A percentile compares a stretch with the other conserved stretches of the same genome.
phyloP scores from a whole-genome alignment of 2,329 filamentous ascomycete genomes.

The Alternaria angustiovoidea region DNA sequence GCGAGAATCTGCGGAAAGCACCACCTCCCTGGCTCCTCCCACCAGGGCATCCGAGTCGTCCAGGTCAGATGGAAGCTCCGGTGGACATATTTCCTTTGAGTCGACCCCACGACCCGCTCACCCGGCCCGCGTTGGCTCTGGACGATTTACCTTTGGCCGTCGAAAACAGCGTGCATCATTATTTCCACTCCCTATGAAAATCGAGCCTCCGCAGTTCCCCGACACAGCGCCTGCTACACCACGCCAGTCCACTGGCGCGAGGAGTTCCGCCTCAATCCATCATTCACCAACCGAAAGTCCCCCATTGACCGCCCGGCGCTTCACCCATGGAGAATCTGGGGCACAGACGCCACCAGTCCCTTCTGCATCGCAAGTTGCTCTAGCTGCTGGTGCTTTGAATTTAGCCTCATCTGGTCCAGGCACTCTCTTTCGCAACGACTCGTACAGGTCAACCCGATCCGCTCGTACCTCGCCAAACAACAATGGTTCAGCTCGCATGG shows the following conservation, averaged over 20 bases:
- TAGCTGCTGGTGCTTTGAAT: constrained; percentile 57
- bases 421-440: constrained; percentile 66
- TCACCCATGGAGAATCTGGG: constrained; percentile 41
- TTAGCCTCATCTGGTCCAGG: constrained; percentile 55
- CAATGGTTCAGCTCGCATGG: constrained; percentile 67
- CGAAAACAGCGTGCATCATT: constrained; percentile 75
- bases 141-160: constrained; percentile 75
- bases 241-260: constrained; percentile 52
- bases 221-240: constrained; percentile 56
- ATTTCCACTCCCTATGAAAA: constrained; percentile 87
- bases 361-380: constrained; percentile 62
- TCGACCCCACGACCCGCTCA: constrained; percentile 43
- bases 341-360: constrained; percentile 51
- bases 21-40: constrained; percentile 69
- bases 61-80: constrained; percentile 83
- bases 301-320: constrained; percentile 45
- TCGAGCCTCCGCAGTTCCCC: constrained; percentile 58
- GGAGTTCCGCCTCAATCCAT: constrained; percentile 44
- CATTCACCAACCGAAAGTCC: constrained; percentile 49
- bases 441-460: constrained; percentile 72
- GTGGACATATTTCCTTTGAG: constrained; percentile 52
- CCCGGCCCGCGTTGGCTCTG: constrained; percentile 73
- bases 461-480: constrained; percentile 58
- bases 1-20: constrained; percentile 68
- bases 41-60: constrained; percentile 84